A percentile compares a stretch with the other conserved stretches of the same genome.
Evolutionary conservation across 2,329 filamentous ascomycete genomes (phyloP).

Genomic region (Blumeria hordei): DNA sequence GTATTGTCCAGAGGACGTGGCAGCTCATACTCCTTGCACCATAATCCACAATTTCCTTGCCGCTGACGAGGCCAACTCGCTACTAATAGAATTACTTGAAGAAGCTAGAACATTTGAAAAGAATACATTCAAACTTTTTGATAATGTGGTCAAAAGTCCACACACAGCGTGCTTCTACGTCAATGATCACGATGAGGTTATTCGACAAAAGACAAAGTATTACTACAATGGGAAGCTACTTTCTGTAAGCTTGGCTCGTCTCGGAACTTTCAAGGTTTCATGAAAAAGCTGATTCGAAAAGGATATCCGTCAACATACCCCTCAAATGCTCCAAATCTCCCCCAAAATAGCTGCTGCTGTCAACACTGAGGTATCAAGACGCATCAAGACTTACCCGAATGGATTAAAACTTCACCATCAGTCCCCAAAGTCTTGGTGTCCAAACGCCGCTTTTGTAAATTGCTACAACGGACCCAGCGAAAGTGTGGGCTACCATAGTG

Average conservation of each 20-base stretch:
- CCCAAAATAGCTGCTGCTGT: slow-evolving; percentile 48
- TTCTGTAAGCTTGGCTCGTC: slow-evolving; percentile 20
- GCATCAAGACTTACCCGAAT: slow-evolving; percentile 41
- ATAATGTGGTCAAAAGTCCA: slow-evolving; percentile 61
- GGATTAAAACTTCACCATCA: slow-evolving; percentile 58
- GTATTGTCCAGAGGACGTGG: slow-evolving; percentile 60
- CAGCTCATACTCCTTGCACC: slow-evolving; percentile 66
- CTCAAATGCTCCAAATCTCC: slow-evolving; percentile 47
- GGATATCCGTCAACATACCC: slow-evolving; percentile 56
- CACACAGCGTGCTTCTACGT: slow-evolving; percentile 74
- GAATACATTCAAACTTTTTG: slow-evolving; percentile 65
- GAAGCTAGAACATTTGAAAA: slow-evolving; percentile 49
- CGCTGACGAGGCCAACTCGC: slow-evolving; percentile 39
- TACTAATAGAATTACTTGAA: slow-evolving; percentile 51
- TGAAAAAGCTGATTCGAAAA: slow-evolving; percentile 10
- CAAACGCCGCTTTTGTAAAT: slow-evolving; percentile 86
- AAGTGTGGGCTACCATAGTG: slow-evolving; percentile 76
- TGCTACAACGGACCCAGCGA: slow-evolving; percentile 67
- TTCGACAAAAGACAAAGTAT: slow-evolving; percentile 53
- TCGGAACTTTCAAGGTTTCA: neutral
- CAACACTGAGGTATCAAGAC: slow-evolving; percentile 48
- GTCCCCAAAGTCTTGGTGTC: slow-evolving; percentile 46
- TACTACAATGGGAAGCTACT: slow-evolving; percentile 61
- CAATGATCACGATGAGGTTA: slow-evolving; percentile 43
- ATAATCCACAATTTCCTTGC: slow-evolving; percentile 83